These are phyloP conservation scores for Cardamine occulta DNA, from an alignment of 345 rosid species.

Conservation along the genomic window DNA sequence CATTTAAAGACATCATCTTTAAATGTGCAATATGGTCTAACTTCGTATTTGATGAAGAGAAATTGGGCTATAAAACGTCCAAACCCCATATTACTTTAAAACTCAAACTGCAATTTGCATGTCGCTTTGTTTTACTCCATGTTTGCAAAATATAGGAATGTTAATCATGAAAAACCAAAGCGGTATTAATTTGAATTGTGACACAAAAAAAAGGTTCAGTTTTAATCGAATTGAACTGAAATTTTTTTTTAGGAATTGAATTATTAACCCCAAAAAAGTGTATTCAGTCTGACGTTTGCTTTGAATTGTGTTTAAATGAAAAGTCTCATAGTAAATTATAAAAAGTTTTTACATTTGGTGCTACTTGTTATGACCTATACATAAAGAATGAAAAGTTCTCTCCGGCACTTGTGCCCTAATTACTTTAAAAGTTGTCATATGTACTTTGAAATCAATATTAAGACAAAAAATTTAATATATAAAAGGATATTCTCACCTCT, in stretches of 20 bases:
- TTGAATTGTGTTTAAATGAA: background rate
- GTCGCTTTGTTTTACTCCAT: background rate
- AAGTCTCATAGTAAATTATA: background rate
- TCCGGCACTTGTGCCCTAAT: background rate
- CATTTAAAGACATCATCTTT: too few relatives aligned
- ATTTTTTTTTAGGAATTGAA: background rate
- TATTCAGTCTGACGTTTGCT: background rate
- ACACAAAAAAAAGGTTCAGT: background rate
- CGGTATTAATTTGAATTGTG: background rate
- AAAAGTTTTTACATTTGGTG: background rate
- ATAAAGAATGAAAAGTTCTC: background rate
- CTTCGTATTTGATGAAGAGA: background rate
- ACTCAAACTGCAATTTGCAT: background rate
- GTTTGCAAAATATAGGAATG: background rate
- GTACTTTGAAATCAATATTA: background rate
- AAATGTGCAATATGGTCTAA: too few relatives aligned
- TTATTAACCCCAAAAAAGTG: background rate
- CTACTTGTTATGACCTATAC: background rate
- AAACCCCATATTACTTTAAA: background rate
- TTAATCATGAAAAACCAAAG: background rate
- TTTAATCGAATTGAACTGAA: too few relatives aligned
- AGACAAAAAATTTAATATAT: too few relatives aligned
- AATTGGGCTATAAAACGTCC: background rate
- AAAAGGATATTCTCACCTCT: too few relatives aligned
- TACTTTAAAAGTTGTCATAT: background rate